A percentile compares a stretch with the other conserved stretches of the same genome.
These are phyloP conservation scores for Plasmodium coatneyi DNA, from an alignment of 169 alveolate genomes.

Conservation along the genomic window DNA sequence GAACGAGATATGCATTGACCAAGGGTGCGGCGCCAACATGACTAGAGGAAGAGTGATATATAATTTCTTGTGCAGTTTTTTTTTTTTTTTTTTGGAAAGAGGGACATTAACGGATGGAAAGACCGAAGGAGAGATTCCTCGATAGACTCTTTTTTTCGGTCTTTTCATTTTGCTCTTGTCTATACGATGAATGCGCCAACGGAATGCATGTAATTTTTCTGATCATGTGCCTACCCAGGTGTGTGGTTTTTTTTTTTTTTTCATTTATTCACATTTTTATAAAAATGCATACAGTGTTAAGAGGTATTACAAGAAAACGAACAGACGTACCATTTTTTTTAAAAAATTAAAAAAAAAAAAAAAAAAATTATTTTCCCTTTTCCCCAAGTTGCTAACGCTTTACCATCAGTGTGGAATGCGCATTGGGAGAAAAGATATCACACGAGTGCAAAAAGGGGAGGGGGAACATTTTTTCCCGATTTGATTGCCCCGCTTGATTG, in stretches of 20 bases:
- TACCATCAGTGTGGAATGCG: neutral
- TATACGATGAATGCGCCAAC: neutral
- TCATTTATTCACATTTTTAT: neutral
- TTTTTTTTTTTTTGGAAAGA: neutral
- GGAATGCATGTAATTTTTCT: neutral
- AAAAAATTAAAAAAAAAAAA: neutral
- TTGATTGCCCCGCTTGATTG: neutral
- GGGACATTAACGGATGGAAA: neutral
- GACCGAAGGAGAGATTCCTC: neutral
- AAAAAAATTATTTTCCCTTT: neutral
- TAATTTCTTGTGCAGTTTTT: neutral
- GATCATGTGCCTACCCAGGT: neutral
- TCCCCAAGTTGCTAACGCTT: neutral
- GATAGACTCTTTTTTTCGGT: neutral
- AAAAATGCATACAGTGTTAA: neutral
- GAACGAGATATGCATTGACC: neutral
- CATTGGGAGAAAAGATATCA: neutral
- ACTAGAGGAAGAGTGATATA: neutral
- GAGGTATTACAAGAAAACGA: neutral
- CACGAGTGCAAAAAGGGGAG: neutral
- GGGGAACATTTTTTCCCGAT: neutral
- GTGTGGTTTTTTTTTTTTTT: constrained; percentile 1
- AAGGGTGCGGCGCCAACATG: neutral
- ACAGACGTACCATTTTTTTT: neutral
- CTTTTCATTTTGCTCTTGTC: neutral